These are phyloP conservation scores for Selaginella moellendorffii DNA, from an alignment of 75 land plant genomes.

Conservation along the genomic window DNA sequence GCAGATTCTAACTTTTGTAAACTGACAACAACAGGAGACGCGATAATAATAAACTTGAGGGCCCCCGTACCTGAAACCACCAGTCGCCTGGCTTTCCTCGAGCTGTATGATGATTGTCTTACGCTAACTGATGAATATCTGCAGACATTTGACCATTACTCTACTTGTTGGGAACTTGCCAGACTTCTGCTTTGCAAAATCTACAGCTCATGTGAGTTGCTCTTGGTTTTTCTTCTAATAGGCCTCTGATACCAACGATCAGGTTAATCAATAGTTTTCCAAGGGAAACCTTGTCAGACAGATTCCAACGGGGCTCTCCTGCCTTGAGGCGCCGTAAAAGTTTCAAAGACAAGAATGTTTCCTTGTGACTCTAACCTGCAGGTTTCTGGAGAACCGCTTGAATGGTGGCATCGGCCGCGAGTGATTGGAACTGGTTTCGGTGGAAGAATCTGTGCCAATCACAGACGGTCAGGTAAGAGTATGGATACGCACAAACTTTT, in stretches of 20 bases:
- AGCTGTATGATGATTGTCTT: neutral
- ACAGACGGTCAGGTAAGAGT: no score
- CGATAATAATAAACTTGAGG: neutral
- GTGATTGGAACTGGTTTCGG: neutral
- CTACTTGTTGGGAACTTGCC: neutral
- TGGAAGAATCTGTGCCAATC: no score
- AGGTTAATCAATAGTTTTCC: neutral
- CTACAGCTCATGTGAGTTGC: neutral
- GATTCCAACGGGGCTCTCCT: neutral
- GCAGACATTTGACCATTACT: conserved; percentile 14
- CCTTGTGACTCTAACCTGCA: neutral
- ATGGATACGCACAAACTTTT: no score
- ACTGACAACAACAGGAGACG: conserved; percentile 15
- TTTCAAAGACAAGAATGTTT: neutral
- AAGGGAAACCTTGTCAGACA: neutral
- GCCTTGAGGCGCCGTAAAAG: conserved; percentile 9
- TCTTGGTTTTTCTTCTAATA: neutral
- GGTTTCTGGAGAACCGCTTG: neutral
- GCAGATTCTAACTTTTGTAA: neutral
- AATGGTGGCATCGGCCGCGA: neutral
- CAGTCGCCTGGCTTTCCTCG: neutral
- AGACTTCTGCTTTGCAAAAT: neutral
- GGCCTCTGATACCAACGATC: neutral
- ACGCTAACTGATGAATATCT: neutral
- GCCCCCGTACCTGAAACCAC: neutral